Evolutionary conservation across 2,329 filamentous ascomycete species (phyloP), one percentile per base, ranked within the genome.

Genomic region (Diaporthe caulivora): DNA sequence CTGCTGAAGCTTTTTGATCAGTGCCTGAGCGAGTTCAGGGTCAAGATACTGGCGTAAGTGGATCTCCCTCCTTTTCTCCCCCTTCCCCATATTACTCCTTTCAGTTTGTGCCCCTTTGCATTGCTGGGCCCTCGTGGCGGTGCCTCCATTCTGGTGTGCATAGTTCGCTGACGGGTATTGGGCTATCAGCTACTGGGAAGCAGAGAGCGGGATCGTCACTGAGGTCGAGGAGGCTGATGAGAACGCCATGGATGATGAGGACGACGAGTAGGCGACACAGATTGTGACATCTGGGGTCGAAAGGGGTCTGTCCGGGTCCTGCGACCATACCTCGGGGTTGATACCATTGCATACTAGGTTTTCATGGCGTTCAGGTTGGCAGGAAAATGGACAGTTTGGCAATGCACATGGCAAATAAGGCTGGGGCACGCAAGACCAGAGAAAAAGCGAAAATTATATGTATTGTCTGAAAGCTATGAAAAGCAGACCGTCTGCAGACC

Each of bases 1-100:
- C 86, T 99, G 80, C 84, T 99, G 83, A 98, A 98, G 90, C 88
- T 98, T 79, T 98, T 99, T 84, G 93, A 95, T 70, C 91, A 98
- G 72, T 94, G 94, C 76, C 91, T 97, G 84, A 94, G 95, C 73
- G 95, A 98, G 86, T 99, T 99, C 86, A 92, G 89, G 82, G 92
- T 99, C 73, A 89, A 91, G 79, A 85, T 97, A 77, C 86, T 93
- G 82, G 95, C 95, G 80, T 93, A 88, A 83, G 88, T 87, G 57
- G 53, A 75, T 26, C 18, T 26, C 24, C 17, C 8, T 60, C n/a
- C 47, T 44, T 10, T 13, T 42, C 17, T n/a, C 24, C 26, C 31
- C 47, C 21, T n/a, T 7, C 21, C 3, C 1, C n/a, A 13, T 40
- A 13, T 40, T 13, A 29, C n/a, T 15, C 29, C 29, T 5, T 17